Conservation (phyloP, 306 rosid species). For the Begonia fuchsioides region DNA sequence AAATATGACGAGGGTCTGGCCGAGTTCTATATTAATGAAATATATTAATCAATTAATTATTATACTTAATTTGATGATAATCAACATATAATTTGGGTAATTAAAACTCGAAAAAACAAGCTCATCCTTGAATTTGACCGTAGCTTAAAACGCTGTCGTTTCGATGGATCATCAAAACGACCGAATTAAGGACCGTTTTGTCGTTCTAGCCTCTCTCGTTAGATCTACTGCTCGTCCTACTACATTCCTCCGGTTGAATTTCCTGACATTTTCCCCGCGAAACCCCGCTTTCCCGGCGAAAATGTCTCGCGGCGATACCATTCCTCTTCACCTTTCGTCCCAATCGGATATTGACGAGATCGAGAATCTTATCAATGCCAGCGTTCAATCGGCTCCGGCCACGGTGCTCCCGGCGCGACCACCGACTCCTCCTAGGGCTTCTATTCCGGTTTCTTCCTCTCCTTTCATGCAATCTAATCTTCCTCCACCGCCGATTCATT, state of each 20-base stretch:
- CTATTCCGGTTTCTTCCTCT: slow-evolving; percentile 67
- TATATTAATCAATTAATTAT: too few species aligned
- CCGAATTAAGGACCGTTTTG: too few species aligned
- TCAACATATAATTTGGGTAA: too few species aligned
- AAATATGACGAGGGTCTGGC: too few species aligned
- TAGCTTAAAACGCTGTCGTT: too few species aligned
- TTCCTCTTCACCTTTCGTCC: slow-evolving; percentile 81
- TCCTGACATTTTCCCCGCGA: slow-evolving; percentile 14
- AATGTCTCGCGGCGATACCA: slow-evolving; percentile 85
- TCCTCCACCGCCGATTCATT: slow-evolving; percentile 13
- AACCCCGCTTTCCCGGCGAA: slow-evolving; percentile 10
- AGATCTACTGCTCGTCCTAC: too few species aligned
- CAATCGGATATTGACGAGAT: slow-evolving; percentile 99
- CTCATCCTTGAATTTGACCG: too few species aligned
- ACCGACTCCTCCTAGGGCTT: slow-evolving; percentile 73
- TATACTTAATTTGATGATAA: too few species aligned
- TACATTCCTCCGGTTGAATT: not conserved
- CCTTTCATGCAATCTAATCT: slow-evolving; percentile 32
- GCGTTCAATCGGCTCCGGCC: slow-evolving; percentile 44
- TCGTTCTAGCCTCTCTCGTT: too few species aligned
- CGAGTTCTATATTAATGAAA: too few species aligned
- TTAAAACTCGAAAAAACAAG: too few species aligned
- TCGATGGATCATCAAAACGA: too few species aligned
- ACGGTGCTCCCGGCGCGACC: slow-evolving; percentile 64
- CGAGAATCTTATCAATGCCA: slow-evolving; percentile 79